Evolutionary conservation across 2,329 filamentous ascomycete species (phyloP).

Genomic region (Trichophaea hybrida): DNA sequence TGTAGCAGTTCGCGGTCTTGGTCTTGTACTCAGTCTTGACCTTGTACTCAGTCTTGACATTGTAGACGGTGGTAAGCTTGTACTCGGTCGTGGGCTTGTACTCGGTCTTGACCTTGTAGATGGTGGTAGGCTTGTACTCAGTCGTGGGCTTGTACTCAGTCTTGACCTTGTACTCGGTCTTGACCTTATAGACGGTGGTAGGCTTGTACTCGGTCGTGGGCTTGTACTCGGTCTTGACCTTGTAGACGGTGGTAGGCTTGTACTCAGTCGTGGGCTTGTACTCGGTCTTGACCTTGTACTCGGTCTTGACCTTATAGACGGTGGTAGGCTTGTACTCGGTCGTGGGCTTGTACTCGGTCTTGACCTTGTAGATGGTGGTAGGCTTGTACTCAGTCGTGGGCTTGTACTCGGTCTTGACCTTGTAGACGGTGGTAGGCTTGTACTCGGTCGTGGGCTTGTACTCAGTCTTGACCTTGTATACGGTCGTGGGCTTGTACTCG

Average conservation of each 20-base stretch:
- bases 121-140: neutral
- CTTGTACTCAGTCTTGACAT: too few species aligned
- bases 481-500: neutral
- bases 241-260: neutral
- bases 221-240: neutral
- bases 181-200: neutral
- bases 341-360: neutral
- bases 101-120: neutral
- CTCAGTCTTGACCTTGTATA: neutral
- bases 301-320: neutral
- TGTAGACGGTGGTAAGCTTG: neutral
- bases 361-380: neutral
- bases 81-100: neutral
- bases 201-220: neutral
- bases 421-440: neutral
- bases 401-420: neutral
- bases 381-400: neutral
- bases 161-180: neutral
- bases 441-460: neutral
- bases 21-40: neutral
- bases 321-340: neutral
- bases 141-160: neutral
- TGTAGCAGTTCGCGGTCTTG: neutral
- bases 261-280: neutral
- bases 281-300: neutral